Evolutionary conservation across 352 stramenopile genomes (phyloP), one percentile per base, ranked within the genome.

Genomic region (Pythium chondricola): DNA sequence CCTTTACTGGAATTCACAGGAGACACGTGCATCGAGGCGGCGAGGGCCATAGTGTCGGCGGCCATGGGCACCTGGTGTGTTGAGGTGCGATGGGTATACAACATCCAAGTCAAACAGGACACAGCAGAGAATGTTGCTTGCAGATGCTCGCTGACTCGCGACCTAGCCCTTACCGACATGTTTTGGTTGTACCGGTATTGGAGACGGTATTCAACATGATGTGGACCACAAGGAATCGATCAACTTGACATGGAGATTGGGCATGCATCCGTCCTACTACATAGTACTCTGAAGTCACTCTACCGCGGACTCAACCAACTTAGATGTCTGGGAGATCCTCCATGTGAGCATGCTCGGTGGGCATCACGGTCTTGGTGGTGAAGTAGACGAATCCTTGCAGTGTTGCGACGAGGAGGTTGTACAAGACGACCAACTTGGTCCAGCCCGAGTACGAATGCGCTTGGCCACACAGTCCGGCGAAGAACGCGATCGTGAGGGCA

Each of bases 371-470:
- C 66, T 85, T 85, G 24, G 74, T 90, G 29, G 79, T 90, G 47
- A 90, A 83, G 57, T 85, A 88, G 26, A 90, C 79, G 42, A 90
- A 85, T 20, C 76, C 72, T 59, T 90, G 79, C 41, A 88, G 63
- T 33, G 69, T 78, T 16, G 76, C 79, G 20, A 90, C 79, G 16
- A 90, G 48, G 37, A 85, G 41, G 61, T 90, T 88, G 72, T 87
- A 88, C 48, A 77, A 60, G 29, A 90, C 69, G 38, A 90, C 73
- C 21, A 83, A 62, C 52, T 74, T 75, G 31, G 74, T 88, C 74
- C 77, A 90, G 38, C 79, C 79, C 1, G 56, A 58, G 52, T 82
- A 90, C 11, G 76, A 57, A 53, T 82, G 75, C 46, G 70, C 74
- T 56, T 90, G 79, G 18, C 61, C 65, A 49, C 79, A 86, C 17